Evolutionary conservation across 225 moss, liverwort and hornwort species (phyloP).

Genomic region (Marchantia polymorpha): DNA sequence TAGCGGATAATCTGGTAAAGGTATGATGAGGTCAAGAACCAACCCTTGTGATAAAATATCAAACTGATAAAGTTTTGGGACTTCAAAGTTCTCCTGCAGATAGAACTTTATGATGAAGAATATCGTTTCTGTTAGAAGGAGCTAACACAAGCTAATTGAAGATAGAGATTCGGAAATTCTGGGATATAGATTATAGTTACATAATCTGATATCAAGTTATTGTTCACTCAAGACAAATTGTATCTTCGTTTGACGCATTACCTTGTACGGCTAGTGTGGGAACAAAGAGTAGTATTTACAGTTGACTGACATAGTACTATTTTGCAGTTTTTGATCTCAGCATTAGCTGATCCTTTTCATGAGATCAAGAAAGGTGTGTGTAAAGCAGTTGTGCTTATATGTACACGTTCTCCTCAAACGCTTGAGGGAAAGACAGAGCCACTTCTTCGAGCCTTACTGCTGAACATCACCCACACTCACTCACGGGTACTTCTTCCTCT

Average conservation of each 20-base stretch:
- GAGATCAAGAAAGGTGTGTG: constrained; percentile 74
- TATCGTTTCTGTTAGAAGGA: no score
- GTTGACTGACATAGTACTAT: neutral
- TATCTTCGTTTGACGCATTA: no score
- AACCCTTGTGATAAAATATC: no score
- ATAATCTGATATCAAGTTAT: no score
- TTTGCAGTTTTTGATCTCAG: constrained; percentile 53
- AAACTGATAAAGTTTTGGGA: no score
- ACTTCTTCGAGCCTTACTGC: constrained; percentile 63
- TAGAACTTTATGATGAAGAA: no score
- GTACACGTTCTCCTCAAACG: constrained; percentile 47
- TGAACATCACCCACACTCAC: constrained; percentile 71
- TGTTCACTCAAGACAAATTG: no score
- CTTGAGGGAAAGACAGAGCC: constrained; percentile 61
- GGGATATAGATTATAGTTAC: no score
- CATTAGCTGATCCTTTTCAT: constrained; percentile 67
- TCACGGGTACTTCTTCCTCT: constrained; percentile 48
- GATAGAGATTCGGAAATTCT: no score
- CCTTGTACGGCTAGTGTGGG: neutral
- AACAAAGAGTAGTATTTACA: neutral
- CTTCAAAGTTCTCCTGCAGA: no score
- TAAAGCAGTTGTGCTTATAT: constrained; percentile 49
- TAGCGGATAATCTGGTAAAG: constrained; percentile 61
- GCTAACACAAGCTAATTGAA: no score
- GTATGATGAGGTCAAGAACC: constrained; percentile 32